phyloP scores from a whole-genome alignment of 139 green algal genomes.

The Micractinium sp. region DNA sequence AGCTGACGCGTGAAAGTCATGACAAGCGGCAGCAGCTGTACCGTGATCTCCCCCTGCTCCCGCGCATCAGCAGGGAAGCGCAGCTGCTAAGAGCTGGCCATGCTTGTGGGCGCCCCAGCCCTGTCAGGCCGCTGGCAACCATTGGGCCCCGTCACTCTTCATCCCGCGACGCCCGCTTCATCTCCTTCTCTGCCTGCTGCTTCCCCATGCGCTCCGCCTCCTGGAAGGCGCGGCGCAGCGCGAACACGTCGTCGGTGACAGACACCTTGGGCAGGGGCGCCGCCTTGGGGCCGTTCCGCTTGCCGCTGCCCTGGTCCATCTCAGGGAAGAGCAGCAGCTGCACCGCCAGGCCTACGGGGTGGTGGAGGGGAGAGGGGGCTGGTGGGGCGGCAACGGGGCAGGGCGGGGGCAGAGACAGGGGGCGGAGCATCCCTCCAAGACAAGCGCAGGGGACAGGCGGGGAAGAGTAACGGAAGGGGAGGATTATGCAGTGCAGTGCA shows the following conservation, averaged over 20 bases:
- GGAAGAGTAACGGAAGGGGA: neutral
- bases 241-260: conserved; percentile 37
- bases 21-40: too few relatives aligned
- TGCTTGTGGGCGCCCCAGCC: neutral
- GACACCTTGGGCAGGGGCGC: conserved; percentile 26
- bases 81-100: neutral
- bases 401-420: neutral
- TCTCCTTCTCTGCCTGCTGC: conserved; percentile 22
- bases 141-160: neutral
- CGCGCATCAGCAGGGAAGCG: too few relatives aligned
- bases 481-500: neutral
- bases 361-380: neutral
- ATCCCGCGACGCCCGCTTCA: neutral
- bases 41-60: too few relatives aligned
- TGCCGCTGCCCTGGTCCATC: neutral
- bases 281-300: neutral
- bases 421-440: neutral
- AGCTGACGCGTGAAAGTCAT: too few relatives aligned
- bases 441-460: neutral
- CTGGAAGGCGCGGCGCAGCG: conserved; percentile 42
- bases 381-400: neutral
- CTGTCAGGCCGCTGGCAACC: neutral
- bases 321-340: conserved; percentile 40
- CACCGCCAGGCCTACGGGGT: conserved; percentile 14
- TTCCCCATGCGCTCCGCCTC: conserved; percentile 42